Conservation (phyloP, 768 basidiomycete species). For the Collybia nuda region DNA sequence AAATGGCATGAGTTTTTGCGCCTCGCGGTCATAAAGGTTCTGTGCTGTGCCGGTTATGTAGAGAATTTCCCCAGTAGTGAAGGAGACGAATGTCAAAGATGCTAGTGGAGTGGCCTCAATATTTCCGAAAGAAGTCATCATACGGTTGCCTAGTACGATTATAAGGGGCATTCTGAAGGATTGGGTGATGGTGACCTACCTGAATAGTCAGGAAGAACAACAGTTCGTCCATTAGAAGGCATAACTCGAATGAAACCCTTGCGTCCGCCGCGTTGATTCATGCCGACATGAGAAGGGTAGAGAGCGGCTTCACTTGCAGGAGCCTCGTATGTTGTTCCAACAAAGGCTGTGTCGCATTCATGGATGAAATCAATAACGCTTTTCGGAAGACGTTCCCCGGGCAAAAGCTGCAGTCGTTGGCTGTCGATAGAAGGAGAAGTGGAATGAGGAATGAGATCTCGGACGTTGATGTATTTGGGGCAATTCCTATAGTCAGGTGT, state of each 20-base stretch:
- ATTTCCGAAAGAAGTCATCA: slow-evolving; percentile 66
- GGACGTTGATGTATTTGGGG: slow-evolving; percentile 67
- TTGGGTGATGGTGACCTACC: slow-evolving; percentile 31
- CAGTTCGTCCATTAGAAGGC: slow-evolving; percentile 51
- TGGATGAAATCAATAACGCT: slow-evolving; percentile 48
- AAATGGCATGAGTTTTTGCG: slow-evolving; percentile 54
- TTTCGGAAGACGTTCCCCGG: slow-evolving; percentile 43
- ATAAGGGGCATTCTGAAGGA: too few relatives aligned
- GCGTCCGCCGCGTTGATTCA: slow-evolving; percentile 66
- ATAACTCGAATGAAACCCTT: slow-evolving; percentile 61
- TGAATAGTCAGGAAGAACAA: slow-evolving; percentile 61
- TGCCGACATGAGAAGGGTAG: slow-evolving; percentile 59
- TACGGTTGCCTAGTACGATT: slow-evolving; percentile 46
- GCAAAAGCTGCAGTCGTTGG: slow-evolving; percentile 28
- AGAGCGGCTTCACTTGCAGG: slow-evolving; percentile 29
- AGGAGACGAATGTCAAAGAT: slow-evolving; percentile 55
- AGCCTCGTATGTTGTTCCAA: slow-evolving; percentile 53
- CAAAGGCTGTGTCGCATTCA: slow-evolving; percentile 50
- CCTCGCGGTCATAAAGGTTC: slow-evolving; percentile 46
- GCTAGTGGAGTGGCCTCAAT: slow-evolving; percentile 57
- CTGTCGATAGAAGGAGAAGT: slow-evolving; percentile 38
- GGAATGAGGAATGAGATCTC: slow-evolving; percentile 45
- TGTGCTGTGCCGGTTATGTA: slow-evolving; percentile 61
- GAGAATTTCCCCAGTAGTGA: slow-evolving; percentile 52
- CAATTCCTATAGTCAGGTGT: slow-evolving; percentile 45